Base-by-base conservation (phyloP, 2,329 filamentous ascomycete species). In the Pyricularia sp. region DNA sequence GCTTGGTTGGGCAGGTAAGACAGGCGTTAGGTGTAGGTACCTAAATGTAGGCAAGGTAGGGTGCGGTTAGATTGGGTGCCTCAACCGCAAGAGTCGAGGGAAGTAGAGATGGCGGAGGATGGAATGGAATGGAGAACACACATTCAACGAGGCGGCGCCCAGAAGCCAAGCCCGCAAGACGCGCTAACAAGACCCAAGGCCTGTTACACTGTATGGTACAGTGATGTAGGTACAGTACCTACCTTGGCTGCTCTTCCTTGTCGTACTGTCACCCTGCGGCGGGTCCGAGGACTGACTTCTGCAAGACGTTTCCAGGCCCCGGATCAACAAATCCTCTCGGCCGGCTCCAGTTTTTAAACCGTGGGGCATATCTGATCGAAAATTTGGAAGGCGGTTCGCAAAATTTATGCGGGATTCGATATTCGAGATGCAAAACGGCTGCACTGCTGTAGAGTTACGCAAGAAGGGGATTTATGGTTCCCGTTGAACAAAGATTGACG, bases 71-170 rank as follows among this genome's bases (percentile, higher is more conserved):
- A 30, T 67, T 30, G 26, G 42, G 25, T 23, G 33, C 12, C 33
- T 26, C 36, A 59, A 58, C 25, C 65, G 20, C 7, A 28, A 66
- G 31, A 50, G 65, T 20, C 33, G 36, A 4, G 14, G 26, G 42
- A 66, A 26, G 7, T 36, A 58, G 28, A 36, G 23, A 66, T 55
- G 36, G 30, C 64, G 25, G 42, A 30, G 65, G 42, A 42, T 67
- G 42, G 42, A 36, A 67, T 59, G 65, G 65, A 58, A 58, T 58
- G 65, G 36, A 58, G 65, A 67, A 67, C 65, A 30, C 65, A 30
- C 42, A 67, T 65, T 65, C 30, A 65, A 17, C 64, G 30, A 36
- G n/a, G 11, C 63, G 11, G 28, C 28, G 31, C 17, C 28, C 23
- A 30, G 4, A n/a, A n/a, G 28, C 64, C 30, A 28, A 11, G 28